Evolutionary conservation across 2,329 filamentous ascomycete genomes (phyloP).

Genomic region (Sarocladium oryzae): DNA sequence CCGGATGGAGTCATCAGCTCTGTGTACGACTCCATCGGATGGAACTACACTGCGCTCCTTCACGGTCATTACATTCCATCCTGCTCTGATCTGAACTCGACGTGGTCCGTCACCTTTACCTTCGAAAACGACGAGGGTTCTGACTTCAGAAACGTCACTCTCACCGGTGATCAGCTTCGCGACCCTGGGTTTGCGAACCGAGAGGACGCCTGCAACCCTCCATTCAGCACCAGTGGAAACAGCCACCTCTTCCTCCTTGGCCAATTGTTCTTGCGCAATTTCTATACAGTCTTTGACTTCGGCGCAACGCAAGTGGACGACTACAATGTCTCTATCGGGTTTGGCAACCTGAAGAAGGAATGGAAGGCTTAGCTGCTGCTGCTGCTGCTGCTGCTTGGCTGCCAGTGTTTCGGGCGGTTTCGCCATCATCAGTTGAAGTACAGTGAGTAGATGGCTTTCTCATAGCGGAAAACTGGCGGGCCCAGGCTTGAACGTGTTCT

Average conservation of each 20-base stretch:
- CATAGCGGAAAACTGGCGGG: no score
- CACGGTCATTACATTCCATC: constrained; percentile 21
- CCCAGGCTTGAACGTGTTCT: no score
- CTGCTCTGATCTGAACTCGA: constrained; percentile 29
- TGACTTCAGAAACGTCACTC: constrained; percentile 18
- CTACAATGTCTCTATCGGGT: no score
- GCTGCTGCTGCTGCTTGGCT: no score
- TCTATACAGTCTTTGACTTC: constrained; percentile 29
- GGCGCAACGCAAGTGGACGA: constrained; percentile 12
- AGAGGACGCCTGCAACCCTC: constrained; percentile 29
- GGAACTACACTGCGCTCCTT: constrained; percentile 27
- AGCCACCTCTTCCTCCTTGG: constrained; percentile 25
- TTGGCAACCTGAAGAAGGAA: no score
- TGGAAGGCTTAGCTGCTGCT: no score
- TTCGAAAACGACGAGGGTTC: constrained; percentile 16
- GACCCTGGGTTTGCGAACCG: constrained; percentile 25
- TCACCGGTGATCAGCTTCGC: constrained; percentile 26
- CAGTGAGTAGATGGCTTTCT: no score
- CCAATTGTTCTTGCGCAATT: constrained; percentile 20
- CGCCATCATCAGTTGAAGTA: no score
- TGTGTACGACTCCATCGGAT: constrained; percentile 27
- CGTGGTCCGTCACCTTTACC: constrained; percentile 25
- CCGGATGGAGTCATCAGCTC: constrained; percentile 17
- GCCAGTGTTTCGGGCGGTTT: no score
- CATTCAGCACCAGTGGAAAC: constrained; percentile 20